Percentiles rank a stretch among this genome's conserved stretches.
Evolutionary conservation across 106 monocot genomes (phyloP).

Genomic region (Dioscorea zingiberensis): DNA sequence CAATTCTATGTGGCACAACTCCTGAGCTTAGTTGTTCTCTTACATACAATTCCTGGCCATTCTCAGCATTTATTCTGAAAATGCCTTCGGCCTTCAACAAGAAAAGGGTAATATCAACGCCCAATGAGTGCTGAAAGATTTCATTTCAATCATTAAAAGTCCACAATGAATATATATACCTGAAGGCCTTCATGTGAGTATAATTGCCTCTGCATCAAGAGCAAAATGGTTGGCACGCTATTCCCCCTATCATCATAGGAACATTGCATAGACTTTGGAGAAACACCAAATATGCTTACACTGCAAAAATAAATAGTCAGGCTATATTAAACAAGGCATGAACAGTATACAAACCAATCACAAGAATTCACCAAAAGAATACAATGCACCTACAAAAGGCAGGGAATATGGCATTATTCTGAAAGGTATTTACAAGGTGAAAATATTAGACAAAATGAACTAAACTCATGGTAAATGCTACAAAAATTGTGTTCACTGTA

Average conservation of each 20-base stretch:
- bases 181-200: conserved; percentile 44
- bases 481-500: too few species aligned
- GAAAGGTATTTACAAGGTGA: too few species aligned
- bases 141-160: too few species aligned
- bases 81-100: conserved; percentile 40
- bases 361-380: too few species aligned
- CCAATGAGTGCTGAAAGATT: too few species aligned
- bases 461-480: too few species aligned
- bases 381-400: too few species aligned
- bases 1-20: conserved; percentile 29
- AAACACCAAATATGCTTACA: conserved; percentile 54
- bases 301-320: conserved; percentile 15
- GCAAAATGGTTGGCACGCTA: conserved; percentile 50
- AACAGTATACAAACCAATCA: too few species aligned
- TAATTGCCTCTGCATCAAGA: conserved; percentile 46
- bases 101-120: neutral
- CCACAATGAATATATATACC: conserved; percentile 15
- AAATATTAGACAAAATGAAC: too few species aligned
- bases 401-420: too few species aligned
- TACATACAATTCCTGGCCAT: conserved; percentile 28
- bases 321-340: too few species aligned
- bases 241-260: conserved; percentile 51
- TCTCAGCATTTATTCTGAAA: conserved; percentile 49
- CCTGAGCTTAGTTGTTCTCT: conserved; percentile 43
- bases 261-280: conserved; percentile 55